Evolutionary conservation across 2,329 filamentous ascomycete genomes (phyloP), one percentile per base, ranked within the genome.

Genomic region (Pezicula rhizophila): DNA sequence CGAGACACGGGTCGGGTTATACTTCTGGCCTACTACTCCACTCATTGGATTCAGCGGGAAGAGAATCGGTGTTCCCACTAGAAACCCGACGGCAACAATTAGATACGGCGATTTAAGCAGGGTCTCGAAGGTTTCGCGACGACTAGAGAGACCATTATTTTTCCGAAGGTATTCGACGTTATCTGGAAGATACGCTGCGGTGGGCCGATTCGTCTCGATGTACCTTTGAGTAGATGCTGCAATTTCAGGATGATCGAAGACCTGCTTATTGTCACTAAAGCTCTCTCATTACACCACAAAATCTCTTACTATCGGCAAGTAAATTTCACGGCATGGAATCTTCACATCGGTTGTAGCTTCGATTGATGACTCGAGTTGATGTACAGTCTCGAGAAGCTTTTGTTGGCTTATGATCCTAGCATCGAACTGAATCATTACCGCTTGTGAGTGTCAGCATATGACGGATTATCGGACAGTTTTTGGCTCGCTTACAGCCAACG

Each of bases 371-470:
- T 76, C 70, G 0, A 73, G 53, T 1, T 62, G 49, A 17, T 63
- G 53, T 5, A 74, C 61, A 44, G 65, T 58, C 3, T 60, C 48
- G 23, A 75, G 47, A 10, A 75, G 62, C 18, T 65, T 57, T 7
- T 52, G 41, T 33, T 68, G 70, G 0, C 67, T 52, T 18, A 74
- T 61, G 20, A 63, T 65, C 8, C 65, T 53, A n/a, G 68, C 65
- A 45, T 75, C 64, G 53, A 73, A 76, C 55, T 73, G 70, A 46
- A 75, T 63, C 56, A 69, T 69, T 26, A 73, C 61, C 2, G 68
- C 65, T 68, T 37, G 14, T 8, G 15, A 33, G n/a, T 15, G 4
- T 11, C 34, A 20, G 31, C 14, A 17, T 20, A 12, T 23, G 34
- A 37, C 17, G 1, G 5, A 15, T 40, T 14, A 20, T 64, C 59